phyloP scores from a whole-genome alignment of 331 rosid genomes.

The Phaseolus coccineus region DNA sequence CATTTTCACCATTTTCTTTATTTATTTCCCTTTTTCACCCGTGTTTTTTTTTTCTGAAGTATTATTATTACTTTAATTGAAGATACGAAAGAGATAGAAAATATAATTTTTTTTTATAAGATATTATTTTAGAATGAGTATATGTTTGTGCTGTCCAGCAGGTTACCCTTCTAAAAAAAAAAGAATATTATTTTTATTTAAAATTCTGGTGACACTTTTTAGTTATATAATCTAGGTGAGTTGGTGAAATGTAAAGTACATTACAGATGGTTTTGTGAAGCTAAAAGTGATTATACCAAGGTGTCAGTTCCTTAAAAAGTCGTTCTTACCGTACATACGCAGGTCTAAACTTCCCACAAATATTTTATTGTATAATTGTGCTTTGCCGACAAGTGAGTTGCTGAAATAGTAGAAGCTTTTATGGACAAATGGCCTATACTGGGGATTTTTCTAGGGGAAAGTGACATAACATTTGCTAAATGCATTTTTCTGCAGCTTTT shows the following conservation, averaged over 20 bases:
- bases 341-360: neutral
- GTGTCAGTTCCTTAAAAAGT: neutral
- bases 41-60: neutral
- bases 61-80: neutral
- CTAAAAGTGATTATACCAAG: neutral
- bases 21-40: too few species aligned
- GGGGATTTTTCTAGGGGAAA: slow-evolving; percentile 15
- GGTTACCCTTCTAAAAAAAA: neutral
- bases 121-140: slow-evolving; percentile 2
- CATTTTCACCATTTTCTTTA: too few species aligned
- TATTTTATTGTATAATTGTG: neutral
- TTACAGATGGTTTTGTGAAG: neutral
- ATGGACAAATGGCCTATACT: neutral
- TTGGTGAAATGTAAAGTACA: neutral
- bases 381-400: neutral
- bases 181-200: neutral
- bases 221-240: neutral
- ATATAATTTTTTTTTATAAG: neutral
- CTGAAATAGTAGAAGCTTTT: neutral
- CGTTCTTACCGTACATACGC: neutral
- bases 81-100: neutral
- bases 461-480: slow-evolving; percentile 12
- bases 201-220: neutral
- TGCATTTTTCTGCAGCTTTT: slow-evolving; percentile 23
- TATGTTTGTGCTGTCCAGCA: neutral